A percentile compares a stretch with the other conserved stretches of the same genome.
Conservation (phyloP, 1,284 basidiomycete species). For the Hypsizygus ulmarius region DNA sequence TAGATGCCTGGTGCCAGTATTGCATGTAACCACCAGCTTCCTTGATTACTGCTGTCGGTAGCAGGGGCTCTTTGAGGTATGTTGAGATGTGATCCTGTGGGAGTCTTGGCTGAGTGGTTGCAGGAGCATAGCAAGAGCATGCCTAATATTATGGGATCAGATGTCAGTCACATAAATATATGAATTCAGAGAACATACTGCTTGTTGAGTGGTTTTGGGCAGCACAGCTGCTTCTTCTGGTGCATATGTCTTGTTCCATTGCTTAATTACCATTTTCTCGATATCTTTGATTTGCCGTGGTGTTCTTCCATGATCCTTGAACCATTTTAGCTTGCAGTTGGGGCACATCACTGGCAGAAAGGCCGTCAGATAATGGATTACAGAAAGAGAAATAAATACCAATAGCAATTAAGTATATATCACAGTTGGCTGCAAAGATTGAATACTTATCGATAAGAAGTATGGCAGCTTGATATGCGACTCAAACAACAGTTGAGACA, state of each 20-base stretch:
- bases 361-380: not conserved
- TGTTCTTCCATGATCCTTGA: slow-evolving; percentile 9
- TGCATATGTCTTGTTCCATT: slow-evolving; percentile 15
- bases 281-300: slow-evolving; percentile 1
- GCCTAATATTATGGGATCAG: slow-evolving; percentile 10
- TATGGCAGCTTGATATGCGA: not conserved
- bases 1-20: slow-evolving; percentile 15
- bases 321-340: slow-evolving; percentile 16
- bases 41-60: slow-evolving; percentile 10
- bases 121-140: not conserved
- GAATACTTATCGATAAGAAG: not conserved
- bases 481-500: slow-evolving; percentile 11
- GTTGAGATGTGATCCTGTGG: slow-evolving; percentile 17
- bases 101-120: slow-evolving; percentile 3
- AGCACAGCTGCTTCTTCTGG: too few relatives aligned
- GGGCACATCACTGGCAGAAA: slow-evolving; percentile 14
- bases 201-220: too few relatives aligned
- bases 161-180: too few relatives aligned
- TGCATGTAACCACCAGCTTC: slow-evolving; percentile 21
- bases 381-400: not conserved
- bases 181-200: too few relatives aligned
- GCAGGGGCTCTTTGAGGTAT: slow-evolving; percentile 19
- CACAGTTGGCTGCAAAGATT: not conserved
- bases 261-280: slow-evolving; percentile 9
- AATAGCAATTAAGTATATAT: not conserved